A percentile compares a stretch with the other conserved stretches of the same genome.
phyloP scores from a whole-genome alignment of 352 stramenopile species.

The Pythium dissimile region DNA sequence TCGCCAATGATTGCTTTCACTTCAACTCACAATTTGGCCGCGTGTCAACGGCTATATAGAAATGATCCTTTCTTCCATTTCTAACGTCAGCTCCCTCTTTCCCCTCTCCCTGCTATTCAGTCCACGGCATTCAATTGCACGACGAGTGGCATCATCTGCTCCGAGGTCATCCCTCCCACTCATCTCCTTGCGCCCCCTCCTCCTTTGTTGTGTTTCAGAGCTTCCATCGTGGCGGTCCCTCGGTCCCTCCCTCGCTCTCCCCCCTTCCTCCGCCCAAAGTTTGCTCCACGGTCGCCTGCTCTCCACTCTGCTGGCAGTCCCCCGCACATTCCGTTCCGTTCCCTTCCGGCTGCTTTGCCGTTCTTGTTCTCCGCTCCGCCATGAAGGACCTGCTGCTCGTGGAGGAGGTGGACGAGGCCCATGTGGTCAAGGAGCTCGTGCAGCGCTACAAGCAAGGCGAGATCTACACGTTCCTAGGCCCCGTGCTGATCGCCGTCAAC shows the following conservation, averaged over 20 bases:
- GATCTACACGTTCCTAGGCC: constrained; percentile 91
- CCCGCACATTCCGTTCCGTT: constrained; percentile 1
- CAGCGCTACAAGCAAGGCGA: constrained; percentile 75
- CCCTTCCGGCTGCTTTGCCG: background rate
- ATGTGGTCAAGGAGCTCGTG: constrained; percentile 76
- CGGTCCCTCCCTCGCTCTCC: background rate
- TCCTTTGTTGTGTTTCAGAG: background rate
- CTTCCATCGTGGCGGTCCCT: background rate
- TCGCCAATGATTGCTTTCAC: constrained; percentile 10
- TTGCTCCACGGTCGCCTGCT: background rate
- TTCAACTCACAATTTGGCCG: background rate
- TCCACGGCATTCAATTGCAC: constrained; percentile 3
- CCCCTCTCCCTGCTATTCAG: background rate
- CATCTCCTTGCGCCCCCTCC: background rate
- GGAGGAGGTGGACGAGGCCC: constrained; percentile 66
- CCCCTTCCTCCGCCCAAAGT: background rate
- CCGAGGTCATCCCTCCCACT: constrained; percentile 19
- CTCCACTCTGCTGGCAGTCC: background rate
- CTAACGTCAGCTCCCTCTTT: background rate
- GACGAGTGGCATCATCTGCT: constrained; percentile 6
- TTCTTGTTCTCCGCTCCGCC: background rate
- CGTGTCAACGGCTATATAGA: constrained; percentile 23
- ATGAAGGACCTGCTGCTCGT: constrained; percentile 81
- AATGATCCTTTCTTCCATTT: constrained; percentile 11
- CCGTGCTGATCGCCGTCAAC: constrained; percentile 89